Percentiles rank a stretch among this genome's conserved stretches.
These are phyloP conservation scores for Cicer judaicum DNA, from an alignment of 306 rosid species.

Conservation along the genomic window DNA sequence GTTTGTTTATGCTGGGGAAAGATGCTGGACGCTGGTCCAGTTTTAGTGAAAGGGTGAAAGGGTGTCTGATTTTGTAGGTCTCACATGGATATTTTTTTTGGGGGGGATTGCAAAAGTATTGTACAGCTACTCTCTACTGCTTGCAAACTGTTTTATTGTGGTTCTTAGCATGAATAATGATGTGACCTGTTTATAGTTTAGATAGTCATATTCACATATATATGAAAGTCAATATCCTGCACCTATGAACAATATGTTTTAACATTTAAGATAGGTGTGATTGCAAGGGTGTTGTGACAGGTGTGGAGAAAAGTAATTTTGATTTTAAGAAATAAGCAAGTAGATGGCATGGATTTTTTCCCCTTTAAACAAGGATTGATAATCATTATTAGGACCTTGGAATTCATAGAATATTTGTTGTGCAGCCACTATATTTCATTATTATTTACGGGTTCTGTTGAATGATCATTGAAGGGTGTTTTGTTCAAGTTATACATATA, in stretches of 20 bases:
- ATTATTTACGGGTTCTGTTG: not conserved
- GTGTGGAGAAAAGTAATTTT: slow-evolving; percentile 3
- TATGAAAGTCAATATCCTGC: slow-evolving; percentile 28
- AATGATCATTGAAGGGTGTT: not conserved
- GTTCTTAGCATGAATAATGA: slow-evolving; percentile 29
- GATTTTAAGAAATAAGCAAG: not conserved
- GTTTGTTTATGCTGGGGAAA: slow-evolving; percentile 34
- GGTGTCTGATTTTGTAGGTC: slow-evolving; percentile 24
- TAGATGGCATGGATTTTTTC: not conserved
- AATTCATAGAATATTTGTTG: not conserved
- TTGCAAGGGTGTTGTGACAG: not conserved
- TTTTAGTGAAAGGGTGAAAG: not conserved
- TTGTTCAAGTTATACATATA: slow-evolving; percentile 10
- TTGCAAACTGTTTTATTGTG: slow-evolving; percentile 38
- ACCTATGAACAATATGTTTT: not conserved
- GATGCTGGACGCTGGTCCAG: slow-evolving; percentile 35
- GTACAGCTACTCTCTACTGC: slow-evolving; percentile 37
- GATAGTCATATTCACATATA: not conserved
- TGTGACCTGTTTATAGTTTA: slow-evolving; percentile 35
- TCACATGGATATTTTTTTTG: not conserved
- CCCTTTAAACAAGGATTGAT: not conserved
- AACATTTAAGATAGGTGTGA: not conserved
- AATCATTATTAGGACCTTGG: not conserved
- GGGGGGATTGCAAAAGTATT: not conserved
- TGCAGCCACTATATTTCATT: not conserved